Evolutionary conservation across 2,329 filamentous ascomycete species (phyloP), one percentile per base, ranked within the genome.

Genomic region (Pseudocercospora cruenta): DNA sequence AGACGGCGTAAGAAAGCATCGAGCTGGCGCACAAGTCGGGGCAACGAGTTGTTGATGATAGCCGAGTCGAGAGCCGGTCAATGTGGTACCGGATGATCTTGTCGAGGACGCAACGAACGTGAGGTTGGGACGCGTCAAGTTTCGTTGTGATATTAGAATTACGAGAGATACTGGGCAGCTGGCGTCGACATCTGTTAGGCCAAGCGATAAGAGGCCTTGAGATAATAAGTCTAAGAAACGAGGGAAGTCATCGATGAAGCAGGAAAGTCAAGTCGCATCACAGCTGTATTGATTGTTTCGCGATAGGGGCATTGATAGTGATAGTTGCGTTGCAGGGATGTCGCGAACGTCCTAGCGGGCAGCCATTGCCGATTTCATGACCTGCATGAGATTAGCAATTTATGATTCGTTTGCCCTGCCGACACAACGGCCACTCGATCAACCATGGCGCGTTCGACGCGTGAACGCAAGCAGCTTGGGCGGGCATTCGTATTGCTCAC

Each of bases 1-100:
- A 69, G 14, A 63, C 60, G 31, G 72, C 71, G 72, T 74, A 74
- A 75, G 86, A 87, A 65, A 87, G 81, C 75, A 87, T 78, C 36
- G 78, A 80, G 31, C 12, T 47, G 49, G 33, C 51, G 21, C 31
- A 8, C 31, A 8, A 10, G 24, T 5, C 12, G 21, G 31, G 2
- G 10, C 7, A 54, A 31, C 3, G 36, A 8, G 36, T 4, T 5
- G 9, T 12, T 39, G 10, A 5, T 8, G 10, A 16, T 39, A 16
- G 36, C n/a, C 36, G 6, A n/a, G 19, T 49, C 45, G n/a, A 49
- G 45, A 12, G 12, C 45, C 24, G 19, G 3, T 14, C 45, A 10
- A 8, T 12, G 8, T 10, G 5, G 22, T 19, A 2, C 12, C 24
- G 19, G 19, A 10, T 8, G 22, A 24, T 21, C 8, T 54, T 31